Conservation (phyloP, 2,329 filamentous ascomycete genomes). For the Juglanconis juglandina region DNA sequence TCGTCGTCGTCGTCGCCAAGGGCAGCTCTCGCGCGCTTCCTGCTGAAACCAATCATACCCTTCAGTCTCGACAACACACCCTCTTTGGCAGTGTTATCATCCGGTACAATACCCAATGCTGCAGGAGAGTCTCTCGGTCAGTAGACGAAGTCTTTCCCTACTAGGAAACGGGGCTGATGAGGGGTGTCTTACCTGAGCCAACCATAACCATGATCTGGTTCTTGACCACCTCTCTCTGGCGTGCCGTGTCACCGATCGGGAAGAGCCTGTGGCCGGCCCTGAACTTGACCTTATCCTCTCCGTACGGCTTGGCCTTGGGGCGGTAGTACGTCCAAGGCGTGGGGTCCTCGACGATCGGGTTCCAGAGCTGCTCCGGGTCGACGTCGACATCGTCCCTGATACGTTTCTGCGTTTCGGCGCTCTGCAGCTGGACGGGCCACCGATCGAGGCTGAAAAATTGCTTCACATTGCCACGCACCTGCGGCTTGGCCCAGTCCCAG, state of each 20-base stretch:
- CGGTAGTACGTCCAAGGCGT: slow-evolving; percentile 20
- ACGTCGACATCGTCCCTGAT: slow-evolving; percentile 31
- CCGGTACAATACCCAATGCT: slow-evolving; percentile 10
- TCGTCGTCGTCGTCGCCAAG: not conserved
- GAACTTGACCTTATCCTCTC: slow-evolving; percentile 23
- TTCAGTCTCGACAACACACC: not conserved
- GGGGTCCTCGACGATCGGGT: slow-evolving; percentile 28
- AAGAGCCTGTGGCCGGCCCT: slow-evolving; percentile 31
- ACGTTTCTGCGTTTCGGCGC: slow-evolving; percentile 24
- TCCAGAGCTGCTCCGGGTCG: slow-evolving; percentile 22
- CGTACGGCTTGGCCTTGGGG: slow-evolving; percentile 23
- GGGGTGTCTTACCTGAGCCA: slow-evolving; percentile 10
- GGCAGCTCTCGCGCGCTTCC: not conserved
- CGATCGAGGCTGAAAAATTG: slow-evolving; percentile 44
- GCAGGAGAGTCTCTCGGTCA: not conserved
- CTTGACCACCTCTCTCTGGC: slow-evolving; percentile 29
- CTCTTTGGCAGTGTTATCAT: not conserved
- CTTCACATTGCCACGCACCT: slow-evolving; percentile 22
- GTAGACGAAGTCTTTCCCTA: not conserved
- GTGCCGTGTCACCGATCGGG: slow-evolving; percentile 35
- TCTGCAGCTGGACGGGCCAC: slow-evolving; percentile 45
- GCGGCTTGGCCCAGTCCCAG: slow-evolving; percentile 34
- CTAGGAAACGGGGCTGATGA: not conserved
- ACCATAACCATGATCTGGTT: slow-evolving; percentile 18
- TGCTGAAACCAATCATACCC: not conserved